Evolutionary conservation across 192 early-diverging fungal species (phyloP), one percentile per base, ranked within the genome.

Genomic region (Coemansia brasiliensis): DNA sequence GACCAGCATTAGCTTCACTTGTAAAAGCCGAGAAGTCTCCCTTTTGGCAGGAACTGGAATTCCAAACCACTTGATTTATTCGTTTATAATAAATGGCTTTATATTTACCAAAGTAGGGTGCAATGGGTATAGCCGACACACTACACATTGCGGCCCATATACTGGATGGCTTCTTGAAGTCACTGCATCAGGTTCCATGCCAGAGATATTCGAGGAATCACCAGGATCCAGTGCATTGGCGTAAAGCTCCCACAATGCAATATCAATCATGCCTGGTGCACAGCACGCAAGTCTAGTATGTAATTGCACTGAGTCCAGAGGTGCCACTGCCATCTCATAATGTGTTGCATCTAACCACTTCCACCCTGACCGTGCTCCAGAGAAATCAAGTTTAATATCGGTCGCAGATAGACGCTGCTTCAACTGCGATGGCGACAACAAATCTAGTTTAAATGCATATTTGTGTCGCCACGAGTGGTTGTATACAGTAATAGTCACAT

Each of bases 401-500:
- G 53, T 61, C 0, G 52, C 25, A 11, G 41, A 41, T 11, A 58
- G 45, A 35, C 39, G 41, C 9, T 24, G 50, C 32, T 35, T 35
- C 37, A 79, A 42, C 18, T 69, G 65, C 5, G 54, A 21, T 3
- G 76, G 76, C 27, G 76, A 79, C n/a, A 79, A 4, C 44, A 79
- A 51, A 6, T 58, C 49, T 41, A 79, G 59, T 22, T 55, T 39
- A 11, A 50, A 18, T 15, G 45, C 45, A 52, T 79, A 79, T 10
- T 45, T 59, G 27, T 68, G 42, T 24, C 67, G 65, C 76, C 76
- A 79, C n/a, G 76, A 79, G 50, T 79, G 69, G 53, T 79, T 79
- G 20, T 55, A 52, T 2, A 79, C 60, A 0, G 65, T 32, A 4
- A 79, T 40, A 1, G n/a, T 26, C 9, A 73, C 40, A 27, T 79